phyloP scores from a whole-genome alignment of 1,139 yeast genomes.

The Kodamaea plutei region DNA sequence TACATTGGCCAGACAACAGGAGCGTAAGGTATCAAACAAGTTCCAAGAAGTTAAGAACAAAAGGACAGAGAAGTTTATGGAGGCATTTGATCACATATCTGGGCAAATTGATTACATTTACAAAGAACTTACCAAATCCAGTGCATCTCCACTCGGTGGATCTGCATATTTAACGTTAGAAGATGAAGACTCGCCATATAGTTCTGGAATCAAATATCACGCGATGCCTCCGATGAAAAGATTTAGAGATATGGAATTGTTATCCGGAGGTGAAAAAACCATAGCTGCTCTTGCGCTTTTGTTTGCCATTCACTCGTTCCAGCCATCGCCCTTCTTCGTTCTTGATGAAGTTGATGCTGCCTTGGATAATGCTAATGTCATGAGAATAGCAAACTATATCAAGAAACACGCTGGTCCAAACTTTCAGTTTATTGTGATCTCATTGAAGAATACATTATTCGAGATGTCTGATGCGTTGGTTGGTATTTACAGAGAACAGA shows the following conservation, averaged over 20 bases:
- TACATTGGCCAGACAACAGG: slow-evolving; percentile 56
- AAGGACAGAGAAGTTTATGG: slow-evolving; percentile 60
- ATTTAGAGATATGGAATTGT: slow-evolving; percentile 85
- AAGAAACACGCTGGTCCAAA: slow-evolving; percentile 70
- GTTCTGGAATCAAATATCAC: slow-evolving; percentile 80
- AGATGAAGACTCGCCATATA: slow-evolving; percentile 86
- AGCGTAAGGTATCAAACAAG: slow-evolving; percentile 49
- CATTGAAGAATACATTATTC: slow-evolving; percentile 81
- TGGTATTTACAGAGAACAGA: slow-evolving; percentile 88
- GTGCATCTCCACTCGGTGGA: slow-evolving; percentile 78
- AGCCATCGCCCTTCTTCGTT: slow-evolving; percentile 94
- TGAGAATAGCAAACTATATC: slow-evolving; percentile 79
- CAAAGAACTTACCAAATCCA: slow-evolving; percentile 75
- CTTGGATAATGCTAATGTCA: slow-evolving; percentile 83
- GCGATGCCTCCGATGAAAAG: slow-evolving; percentile 97
- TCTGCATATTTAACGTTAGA: slow-evolving; percentile 86
- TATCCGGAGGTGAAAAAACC: slow-evolving; percentile 96
- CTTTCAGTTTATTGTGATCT: slow-evolving; percentile 90
- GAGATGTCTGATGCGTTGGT: slow-evolving; percentile 88
- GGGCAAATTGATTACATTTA: slow-evolving; percentile 73
- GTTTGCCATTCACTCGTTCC: slow-evolving; percentile 86
- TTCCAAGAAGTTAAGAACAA: slow-evolving; percentile 59
- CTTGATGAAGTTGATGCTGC: slow-evolving; percentile 98
- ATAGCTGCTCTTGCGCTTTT: slow-evolving; percentile 91
- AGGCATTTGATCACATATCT: slow-evolving; percentile 75